Evolutionary conservation across 2,329 filamentous ascomycete species (phyloP).

Genomic region (Clarireedia monteithiana): DNA sequence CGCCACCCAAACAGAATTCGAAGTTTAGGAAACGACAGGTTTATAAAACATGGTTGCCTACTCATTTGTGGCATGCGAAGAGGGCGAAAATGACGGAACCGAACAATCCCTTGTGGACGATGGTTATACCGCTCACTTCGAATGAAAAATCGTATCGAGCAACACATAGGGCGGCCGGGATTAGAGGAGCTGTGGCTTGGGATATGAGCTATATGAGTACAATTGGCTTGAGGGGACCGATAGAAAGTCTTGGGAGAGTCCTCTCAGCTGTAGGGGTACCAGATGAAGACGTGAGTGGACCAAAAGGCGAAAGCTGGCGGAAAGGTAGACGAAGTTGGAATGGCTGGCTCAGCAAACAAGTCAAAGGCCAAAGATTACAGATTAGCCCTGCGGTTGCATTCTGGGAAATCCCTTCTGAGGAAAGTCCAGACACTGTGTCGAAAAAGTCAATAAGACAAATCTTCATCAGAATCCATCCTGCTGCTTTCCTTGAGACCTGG

Average conservation of each 20-base stretch:
- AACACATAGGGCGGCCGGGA: conserved; percentile 71
- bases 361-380: conserved; percentile 42
- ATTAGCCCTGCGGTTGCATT: conserved; percentile 69
- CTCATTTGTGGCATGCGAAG: conserved; percentile 91
- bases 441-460: conserved; percentile 37
- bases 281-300: conserved; percentile 53
- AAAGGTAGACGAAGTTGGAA: conserved; percentile 48
- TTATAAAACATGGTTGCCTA: conserved; percentile 89
- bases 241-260: conserved; percentile 55
- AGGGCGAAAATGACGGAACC: conserved; percentile 80
- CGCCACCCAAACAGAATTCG: conserved; percentile 49
- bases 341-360: conserved; percentile 51
- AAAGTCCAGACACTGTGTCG: conserved; percentile 27
- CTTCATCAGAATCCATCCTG: conserved; percentile 74
- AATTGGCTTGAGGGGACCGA: conserved; percentile 64
- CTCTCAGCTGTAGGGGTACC: conserved; percentile 58
- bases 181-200: conserved; percentile 76
- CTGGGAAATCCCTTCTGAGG: conserved; percentile 48
- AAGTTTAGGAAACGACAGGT: conserved; percentile 81
- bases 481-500: conserved; percentile 64
- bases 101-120: conserved; percentile 78
- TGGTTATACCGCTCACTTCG: conserved; percentile 75
- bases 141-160: conserved; percentile 85
- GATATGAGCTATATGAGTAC: conserved; percentile 93
- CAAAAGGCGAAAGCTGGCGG: conserved; percentile 64